Evolutionary conservation across 352 stramenopile genomes (phyloP).

Genomic region (Thalassiosira mediterranea): DNA sequence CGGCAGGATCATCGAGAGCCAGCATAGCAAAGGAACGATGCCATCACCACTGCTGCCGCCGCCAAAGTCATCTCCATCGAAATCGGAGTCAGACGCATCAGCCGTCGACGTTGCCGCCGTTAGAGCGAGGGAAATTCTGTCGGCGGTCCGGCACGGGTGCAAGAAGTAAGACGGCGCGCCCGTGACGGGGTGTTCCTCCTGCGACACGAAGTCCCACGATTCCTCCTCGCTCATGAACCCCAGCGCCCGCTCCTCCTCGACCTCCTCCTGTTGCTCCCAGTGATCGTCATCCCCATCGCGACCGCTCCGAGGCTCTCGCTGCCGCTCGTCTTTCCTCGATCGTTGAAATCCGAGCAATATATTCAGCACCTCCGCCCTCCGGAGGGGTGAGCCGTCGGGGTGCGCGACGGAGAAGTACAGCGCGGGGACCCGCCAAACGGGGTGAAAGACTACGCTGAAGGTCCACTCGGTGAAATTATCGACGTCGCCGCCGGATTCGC

Average conservation of each 20-base stretch:
- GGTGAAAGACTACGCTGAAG: conserved; percentile 69
- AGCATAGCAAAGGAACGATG: conserved; percentile 58
- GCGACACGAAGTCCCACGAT: conserved; percentile 78
- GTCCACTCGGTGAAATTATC: conserved; percentile 54
- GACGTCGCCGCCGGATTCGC: not conserved
- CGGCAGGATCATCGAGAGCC: conserved; percentile 78
- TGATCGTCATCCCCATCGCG: conserved; percentile 4
- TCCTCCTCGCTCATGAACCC: conserved; percentile 40
- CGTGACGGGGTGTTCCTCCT: conserved; percentile 76
- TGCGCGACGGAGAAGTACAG: conserved; percentile 69
- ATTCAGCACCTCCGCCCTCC: conserved; percentile 44
- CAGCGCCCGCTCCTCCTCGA: too few relatives aligned
- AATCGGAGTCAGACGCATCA: too few relatives aligned
- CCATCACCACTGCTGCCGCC: too few relatives aligned
- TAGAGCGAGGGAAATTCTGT: too few relatives aligned
- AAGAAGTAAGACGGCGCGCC: conserved; percentile 70
- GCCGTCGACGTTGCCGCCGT: too few relatives aligned
- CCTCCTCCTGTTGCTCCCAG: not conserved
- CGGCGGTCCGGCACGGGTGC: conserved; percentile 72
- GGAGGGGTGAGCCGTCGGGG: conserved; percentile 35
- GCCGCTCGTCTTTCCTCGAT: conserved; percentile 2
- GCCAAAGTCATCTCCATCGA: too few relatives aligned
- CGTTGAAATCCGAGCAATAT: conserved; percentile 11
- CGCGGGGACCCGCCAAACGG: conserved; percentile 66
- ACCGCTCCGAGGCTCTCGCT: not conserved